Base-by-base conservation (phyloP, 2,329 filamentous ascomycete genomes). In the Penicillium sp. region DNA sequence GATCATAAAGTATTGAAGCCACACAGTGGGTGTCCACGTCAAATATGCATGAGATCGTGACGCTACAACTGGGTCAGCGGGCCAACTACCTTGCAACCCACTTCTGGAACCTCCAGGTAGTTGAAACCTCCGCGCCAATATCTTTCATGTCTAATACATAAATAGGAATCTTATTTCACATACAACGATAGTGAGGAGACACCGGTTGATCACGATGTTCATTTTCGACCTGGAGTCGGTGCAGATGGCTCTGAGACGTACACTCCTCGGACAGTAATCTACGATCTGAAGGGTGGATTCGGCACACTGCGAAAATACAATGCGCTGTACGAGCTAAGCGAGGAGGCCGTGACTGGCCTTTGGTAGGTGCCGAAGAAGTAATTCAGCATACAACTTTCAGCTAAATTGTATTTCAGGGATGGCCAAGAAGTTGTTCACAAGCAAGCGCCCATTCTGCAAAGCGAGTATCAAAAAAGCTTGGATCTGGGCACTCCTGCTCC, bases 71-170 rank as follows among this genome's bases (percentile, higher is more conserved):
- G 54, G 94, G 94, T 41, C 88, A 95, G 70, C 86, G 89, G 68
- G 92, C 89, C 70, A 99, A 99, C 72, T 95, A 96, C 66, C 77
- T 95, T 21, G 92, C 88, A 28, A 95, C 92, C 0, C 94, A 99
- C 76, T 99, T 96, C 72, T 99, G 94, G 94, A 99, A 99, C 66
- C 81, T 89, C 6, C 93, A 96, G 79, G 89, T 90, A 71, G 36
- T 60, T 38, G n/a, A 21, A 29, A 33, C 46, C n/a, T 46, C 29
- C n/a, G 21, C n/a, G 9, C n/a, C 10, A 31, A 12, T 24, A 45
- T 29, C 15, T 13, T 13, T 42, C 47, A 52, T 47, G 52, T 46
- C 47, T 55, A 16, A 61, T 57, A 31, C 47, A 46, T 39, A 47
- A 41, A 33, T 58, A 96, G 88, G 94, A 99, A 79, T 96, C 93